Percentiles rank a stretch among this genome's conserved stretches.
Evolutionary conservation across 148 eudicot genomes (phyloP).

Genomic region (Talinum fruticosum): DNA sequence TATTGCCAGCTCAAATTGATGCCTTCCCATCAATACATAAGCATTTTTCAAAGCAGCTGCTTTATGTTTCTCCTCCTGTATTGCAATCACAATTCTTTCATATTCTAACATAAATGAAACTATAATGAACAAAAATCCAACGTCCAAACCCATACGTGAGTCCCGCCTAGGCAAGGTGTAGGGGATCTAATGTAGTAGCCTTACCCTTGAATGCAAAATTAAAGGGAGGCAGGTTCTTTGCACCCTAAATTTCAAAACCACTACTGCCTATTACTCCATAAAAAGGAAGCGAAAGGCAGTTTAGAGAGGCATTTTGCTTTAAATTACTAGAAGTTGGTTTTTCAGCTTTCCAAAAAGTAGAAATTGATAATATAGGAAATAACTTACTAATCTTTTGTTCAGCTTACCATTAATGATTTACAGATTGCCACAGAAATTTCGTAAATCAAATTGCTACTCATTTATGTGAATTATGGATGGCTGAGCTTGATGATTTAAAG

Average conservation of each 20-base stretch:
- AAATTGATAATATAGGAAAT: background rate
- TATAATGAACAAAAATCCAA: background rate
- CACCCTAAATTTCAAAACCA: no score
- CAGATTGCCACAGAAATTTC: background rate
- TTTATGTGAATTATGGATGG: background rate
- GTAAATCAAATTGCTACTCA: background rate
- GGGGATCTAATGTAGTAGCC: no score
- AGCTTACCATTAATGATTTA: background rate
- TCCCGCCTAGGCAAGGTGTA: no score
- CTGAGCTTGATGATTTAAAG: slow-evolving; percentile 3
- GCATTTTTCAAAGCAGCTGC: slow-evolving; percentile 99
- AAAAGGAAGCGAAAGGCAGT: no score
- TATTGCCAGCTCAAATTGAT: slow-evolving; percentile 85
- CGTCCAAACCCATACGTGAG: no score
- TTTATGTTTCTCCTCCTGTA: slow-evolving; percentile 87
- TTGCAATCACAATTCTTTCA: slow-evolving; percentile 5
- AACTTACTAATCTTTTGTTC: background rate
- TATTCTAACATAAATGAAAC: background rate
- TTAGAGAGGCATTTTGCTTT: no score
- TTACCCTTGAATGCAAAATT: no score
- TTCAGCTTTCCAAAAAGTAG: no score
- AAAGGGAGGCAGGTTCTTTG: no score
- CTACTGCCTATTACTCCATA: no score
- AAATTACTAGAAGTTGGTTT: no score
- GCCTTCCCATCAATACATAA: slow-evolving; percentile 93